These are phyloP conservation scores for Hypoxylon sp. DNA, from an alignment of 2,329 filamentous ascomycete species.

Conservation along the genomic window DNA sequence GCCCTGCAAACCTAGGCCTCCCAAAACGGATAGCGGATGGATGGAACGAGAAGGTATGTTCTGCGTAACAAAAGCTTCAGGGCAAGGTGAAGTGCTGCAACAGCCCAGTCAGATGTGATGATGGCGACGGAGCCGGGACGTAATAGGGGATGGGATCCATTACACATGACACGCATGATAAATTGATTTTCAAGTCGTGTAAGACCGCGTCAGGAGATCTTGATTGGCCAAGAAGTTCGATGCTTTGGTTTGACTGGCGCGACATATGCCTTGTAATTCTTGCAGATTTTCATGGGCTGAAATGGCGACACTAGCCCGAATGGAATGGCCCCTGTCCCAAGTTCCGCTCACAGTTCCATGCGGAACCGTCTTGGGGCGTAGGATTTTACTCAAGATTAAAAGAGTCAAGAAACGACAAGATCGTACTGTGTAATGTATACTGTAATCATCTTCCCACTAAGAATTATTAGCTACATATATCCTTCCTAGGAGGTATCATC, in stretches of 20 bases:
- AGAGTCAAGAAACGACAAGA: constrained; percentile 32
- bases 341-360: constrained; percentile 40
- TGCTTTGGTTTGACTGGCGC: constrained; percentile 50
- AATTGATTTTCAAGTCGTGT: constrained; percentile 58
- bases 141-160: constrained; percentile 50
- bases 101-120: constrained; percentile 37
- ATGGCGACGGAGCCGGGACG: constrained; percentile 40
- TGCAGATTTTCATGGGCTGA: constrained; percentile 54
- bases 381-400: constrained; percentile 35
- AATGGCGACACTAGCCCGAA: constrained; percentile 49
- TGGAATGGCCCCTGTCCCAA: constrained; percentile 38
- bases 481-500: constrained; percentile 18
- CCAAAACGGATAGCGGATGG: constrained; percentile 18
- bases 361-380: constrained; percentile 33
- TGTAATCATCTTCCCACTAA: constrained; percentile 22
- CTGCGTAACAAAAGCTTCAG: constrained; percentile 33
- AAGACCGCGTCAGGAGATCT: constrained; percentile 54
- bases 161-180: constrained; percentile 59
- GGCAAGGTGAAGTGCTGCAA: constrained; percentile 30
- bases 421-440: constrained; percentile 23
- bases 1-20: constrained; percentile 28
- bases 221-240: constrained; percentile 55
- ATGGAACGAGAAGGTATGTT: constrained; percentile 45
- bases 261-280: constrained; percentile 54
- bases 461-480: constrained; percentile 9